Conservation (phyloP, 2,329 filamentous ascomycete species). For the Setomelanomma holmii region DNA sequence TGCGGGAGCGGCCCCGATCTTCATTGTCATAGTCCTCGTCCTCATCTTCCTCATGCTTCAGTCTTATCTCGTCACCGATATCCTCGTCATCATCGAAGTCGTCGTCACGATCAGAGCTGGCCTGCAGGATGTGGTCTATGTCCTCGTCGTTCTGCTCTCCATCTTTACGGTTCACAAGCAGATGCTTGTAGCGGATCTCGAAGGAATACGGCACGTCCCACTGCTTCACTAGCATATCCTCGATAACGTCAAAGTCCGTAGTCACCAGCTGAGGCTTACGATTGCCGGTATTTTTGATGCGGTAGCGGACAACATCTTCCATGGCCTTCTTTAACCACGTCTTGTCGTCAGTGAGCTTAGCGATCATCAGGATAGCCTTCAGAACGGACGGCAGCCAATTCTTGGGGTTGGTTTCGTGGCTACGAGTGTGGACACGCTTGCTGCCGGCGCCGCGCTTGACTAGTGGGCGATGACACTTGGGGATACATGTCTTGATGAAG, state of each 20-base stretch:
- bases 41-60: slow-evolving; percentile 1
- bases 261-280: slow-evolving; percentile 42
- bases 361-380: slow-evolving; percentile 34
- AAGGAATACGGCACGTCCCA: slow-evolving; percentile 34
- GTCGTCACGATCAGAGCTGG: slow-evolving; percentile 12
- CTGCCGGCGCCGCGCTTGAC: slow-evolving; percentile 24
- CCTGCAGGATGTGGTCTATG: slow-evolving; percentile 29
- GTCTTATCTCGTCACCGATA: slow-evolving; percentile 5
- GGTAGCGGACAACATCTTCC: slow-evolving; percentile 36
- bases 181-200: slow-evolving; percentile 40
- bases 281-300: slow-evolving; percentile 40
- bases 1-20: slow-evolving; percentile 5
- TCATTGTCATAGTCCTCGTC: slow-evolving; percentile 4
- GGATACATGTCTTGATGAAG: slow-evolving; percentile 39
- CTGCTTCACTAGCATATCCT: slow-evolving; percentile 36
- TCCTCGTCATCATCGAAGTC: slow-evolving; percentile 7
- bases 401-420: slow-evolving; percentile 35
- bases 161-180: slow-evolving; percentile 28
- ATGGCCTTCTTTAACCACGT: slow-evolving; percentile 32
- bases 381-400: slow-evolving; percentile 39
- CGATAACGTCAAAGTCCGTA: slow-evolving; percentile 44
- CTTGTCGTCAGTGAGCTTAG: slow-evolving; percentile 30
- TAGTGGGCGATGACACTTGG: slow-evolving; percentile 36
- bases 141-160: slow-evolving; percentile 26
- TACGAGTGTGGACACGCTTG: slow-evolving; percentile 26